A percentile compares a stretch with the other conserved stretches of the same genome.
Conservation (phyloP, 306 rosid genomes). For the Gastrolobium villosum region DNA sequence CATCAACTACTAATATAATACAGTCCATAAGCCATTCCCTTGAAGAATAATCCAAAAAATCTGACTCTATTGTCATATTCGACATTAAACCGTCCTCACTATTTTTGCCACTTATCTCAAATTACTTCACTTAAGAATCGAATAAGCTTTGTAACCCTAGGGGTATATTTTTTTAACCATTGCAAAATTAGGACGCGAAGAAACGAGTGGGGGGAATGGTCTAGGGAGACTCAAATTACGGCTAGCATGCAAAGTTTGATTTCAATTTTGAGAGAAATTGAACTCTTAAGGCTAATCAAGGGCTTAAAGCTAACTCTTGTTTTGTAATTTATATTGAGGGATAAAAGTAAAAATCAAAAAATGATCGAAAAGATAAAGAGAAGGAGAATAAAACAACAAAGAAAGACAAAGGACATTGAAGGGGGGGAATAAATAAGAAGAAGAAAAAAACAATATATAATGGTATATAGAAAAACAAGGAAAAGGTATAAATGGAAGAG, state of each 20-base stretch:
- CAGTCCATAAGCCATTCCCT: no score
- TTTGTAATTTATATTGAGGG: slow-evolving; percentile 1
- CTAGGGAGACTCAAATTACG: not conserved
- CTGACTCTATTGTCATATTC: no score
- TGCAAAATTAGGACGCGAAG: no score
- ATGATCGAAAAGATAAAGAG: not conserved
- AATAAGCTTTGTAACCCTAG: no score
- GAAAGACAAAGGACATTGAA: not conserved
- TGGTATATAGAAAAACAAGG: not conserved
- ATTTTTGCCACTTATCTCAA: no score
- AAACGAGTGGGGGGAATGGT: no score
- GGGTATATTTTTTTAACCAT: no score
- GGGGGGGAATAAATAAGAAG: not conserved
- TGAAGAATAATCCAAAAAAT: no score
- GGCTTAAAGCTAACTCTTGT: not conserved
- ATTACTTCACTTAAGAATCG: no score
- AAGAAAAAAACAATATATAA: not conserved
- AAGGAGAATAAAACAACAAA: slow-evolving; percentile 19
- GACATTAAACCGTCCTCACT: no score
- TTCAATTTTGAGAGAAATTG: not conserved
- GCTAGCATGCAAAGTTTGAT: not conserved
- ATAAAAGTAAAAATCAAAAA: not conserved
- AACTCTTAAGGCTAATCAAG: not conserved
- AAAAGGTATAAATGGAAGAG: slow-evolving; percentile 21
- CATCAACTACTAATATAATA: no score